Conservation (phyloP, 148 eudicot species). For the Camellia lanceoleosa region DNA sequence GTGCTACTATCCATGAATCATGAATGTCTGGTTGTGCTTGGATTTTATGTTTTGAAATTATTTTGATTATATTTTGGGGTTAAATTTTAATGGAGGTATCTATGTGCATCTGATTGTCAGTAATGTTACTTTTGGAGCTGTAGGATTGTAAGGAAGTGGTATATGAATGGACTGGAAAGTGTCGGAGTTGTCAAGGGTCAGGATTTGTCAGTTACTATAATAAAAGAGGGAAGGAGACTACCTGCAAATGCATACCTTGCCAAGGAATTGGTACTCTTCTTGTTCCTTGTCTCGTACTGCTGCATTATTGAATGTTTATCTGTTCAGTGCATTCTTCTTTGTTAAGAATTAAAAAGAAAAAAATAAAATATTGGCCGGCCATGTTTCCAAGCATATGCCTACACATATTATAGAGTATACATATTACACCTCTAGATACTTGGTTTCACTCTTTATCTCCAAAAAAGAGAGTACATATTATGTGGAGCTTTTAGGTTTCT, state of each 20-base stretch:
- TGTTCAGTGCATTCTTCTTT: not conserved
- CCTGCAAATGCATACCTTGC: conserved; percentile 96
- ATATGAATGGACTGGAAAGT: conserved; percentile 97
- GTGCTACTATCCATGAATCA: no score
- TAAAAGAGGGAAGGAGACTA: conserved; percentile 72
- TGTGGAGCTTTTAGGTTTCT: not conserved
- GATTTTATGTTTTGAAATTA: not conserved
- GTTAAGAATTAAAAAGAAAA: not conserved
- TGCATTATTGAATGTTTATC: not conserved
- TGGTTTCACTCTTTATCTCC: no score
- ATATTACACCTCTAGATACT: not conserved
- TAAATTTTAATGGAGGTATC: not conserved
- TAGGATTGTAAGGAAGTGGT: conserved; percentile 83
- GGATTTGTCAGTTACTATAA: conserved; percentile 76
- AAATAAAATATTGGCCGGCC: not conserved
- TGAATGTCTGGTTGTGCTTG: not conserved
- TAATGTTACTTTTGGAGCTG: conserved; percentile 18
- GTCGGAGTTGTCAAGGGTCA: conserved; percentile 93
- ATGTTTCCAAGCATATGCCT: not conserved
- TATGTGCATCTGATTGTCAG: not conserved
- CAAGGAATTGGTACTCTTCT: conserved; percentile 69
- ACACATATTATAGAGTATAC: not conserved
- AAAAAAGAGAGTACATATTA: not conserved
- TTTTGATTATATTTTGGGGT: not conserved
- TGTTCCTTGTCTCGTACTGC: not conserved